Evolutionary conservation across 352 stramenopile species (phyloP), one percentile per base, ranked within the genome.

Genomic region (Phytophthora sp.): DNA sequence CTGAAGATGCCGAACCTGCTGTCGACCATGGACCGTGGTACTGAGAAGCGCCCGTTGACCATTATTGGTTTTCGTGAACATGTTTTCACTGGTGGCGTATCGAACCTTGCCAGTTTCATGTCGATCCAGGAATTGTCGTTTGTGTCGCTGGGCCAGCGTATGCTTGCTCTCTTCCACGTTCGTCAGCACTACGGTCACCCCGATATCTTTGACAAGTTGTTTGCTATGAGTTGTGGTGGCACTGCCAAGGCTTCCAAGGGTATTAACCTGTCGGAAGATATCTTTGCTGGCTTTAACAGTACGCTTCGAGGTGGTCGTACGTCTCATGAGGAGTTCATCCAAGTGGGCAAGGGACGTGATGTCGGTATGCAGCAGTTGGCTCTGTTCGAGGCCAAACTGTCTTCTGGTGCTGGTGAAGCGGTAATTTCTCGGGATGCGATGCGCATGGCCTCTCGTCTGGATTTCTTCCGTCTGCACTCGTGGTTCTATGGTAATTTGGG

Each of bases 401-500:
- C 92, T 63, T 98, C 98, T 77, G 97, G 97, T 77, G 96, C 96
- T 33, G 97, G 93, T 42, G 97, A 99, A 72, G 97, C 98, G 79
- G 98, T 98, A 66, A 90, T 99, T 29, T 99, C 96, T 35, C 89
- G 97, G 57, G 97, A 99, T 81, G 94, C 98, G 0, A 93, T 97
- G 76, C 84, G 97, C 20, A 97, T 99, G 82, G 96, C 93, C 26
- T 90, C 95, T 47, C 91, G 97, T 52, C 80, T 99, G 1, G 97
- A 99, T 71, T 99, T 99, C 66, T 99, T 94, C 79, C 94, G 97
- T 63, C 80, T 99, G 18, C 79, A 99, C 63, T 98, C 92, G 6
- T 99, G 97, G 85, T 99, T 99, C 74, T 99, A 98, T 74, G 97
- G 97, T 68, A 98, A 98, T 67, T 96, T 99, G 74, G 97, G 97